These are phyloP conservation scores for Aleurites moluccanus DNA, from an alignment of 441 rosid species.

Conservation along the genomic window DNA sequence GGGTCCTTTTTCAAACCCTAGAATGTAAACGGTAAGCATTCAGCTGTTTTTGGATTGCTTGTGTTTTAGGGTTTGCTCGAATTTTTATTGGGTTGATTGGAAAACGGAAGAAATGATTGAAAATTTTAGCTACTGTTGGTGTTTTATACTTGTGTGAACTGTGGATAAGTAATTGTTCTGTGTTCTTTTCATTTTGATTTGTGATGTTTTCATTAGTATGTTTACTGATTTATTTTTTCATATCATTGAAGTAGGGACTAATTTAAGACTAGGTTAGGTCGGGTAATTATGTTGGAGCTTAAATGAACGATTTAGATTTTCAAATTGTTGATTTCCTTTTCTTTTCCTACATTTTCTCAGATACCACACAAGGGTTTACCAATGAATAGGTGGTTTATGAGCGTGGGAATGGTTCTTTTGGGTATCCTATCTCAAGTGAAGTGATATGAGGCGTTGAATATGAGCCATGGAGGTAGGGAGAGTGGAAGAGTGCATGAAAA, in stretches of 20 bases:
- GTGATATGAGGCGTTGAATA: conserved; percentile 77
- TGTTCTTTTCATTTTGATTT: background rate
- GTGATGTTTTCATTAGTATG: background rate
- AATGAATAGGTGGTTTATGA: conserved; percentile 21
- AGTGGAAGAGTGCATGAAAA: conserved; percentile 56
- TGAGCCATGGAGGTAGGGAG: conserved; percentile 92
- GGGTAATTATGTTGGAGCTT: background rate
- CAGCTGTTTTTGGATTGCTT: background rate
- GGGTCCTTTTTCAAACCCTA: conserved; percentile 5
- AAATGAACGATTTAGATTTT: background rate
- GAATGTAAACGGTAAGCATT: conserved; percentile 13
- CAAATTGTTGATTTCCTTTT: conserved; percentile 2
- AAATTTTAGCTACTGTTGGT: background rate
- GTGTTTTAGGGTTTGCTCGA: conserved; percentile 15
- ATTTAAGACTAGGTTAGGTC: background rate
- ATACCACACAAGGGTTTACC: background rate
- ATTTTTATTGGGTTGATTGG: background rate
- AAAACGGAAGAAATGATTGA: background rate
- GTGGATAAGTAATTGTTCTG: background rate
- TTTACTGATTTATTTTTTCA: background rate
- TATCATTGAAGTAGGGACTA: background rate
- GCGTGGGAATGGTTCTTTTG: conserved; percentile 37
- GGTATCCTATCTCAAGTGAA: conserved; percentile 34
- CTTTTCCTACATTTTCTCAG: conserved; percentile 4
- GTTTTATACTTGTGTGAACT: background rate